Conservation (phyloP, 441 rosid genomes). For the Aquilaria agallochum region DNA sequence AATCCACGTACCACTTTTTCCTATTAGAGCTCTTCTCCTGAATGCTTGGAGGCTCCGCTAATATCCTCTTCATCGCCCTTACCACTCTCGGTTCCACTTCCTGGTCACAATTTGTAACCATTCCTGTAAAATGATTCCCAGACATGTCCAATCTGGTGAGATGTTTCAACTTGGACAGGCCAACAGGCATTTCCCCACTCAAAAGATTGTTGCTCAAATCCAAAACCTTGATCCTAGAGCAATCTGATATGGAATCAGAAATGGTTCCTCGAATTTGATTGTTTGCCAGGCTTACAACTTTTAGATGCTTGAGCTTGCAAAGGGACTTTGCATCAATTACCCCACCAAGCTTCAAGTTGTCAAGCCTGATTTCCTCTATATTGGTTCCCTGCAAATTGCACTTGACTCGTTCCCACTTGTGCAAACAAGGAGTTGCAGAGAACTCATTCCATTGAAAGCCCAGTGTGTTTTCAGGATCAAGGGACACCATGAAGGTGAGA, state of each 20-base stretch:
- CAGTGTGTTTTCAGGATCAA: conserved; percentile 33
- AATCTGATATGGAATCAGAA: conserved; percentile 29
- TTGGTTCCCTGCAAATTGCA: conserved; percentile 20
- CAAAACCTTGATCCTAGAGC: conserved; percentile 23
- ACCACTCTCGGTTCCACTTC: conserved; percentile 1
- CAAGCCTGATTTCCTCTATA: conserved; percentile 31
- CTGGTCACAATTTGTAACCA: neutral
- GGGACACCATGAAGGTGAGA: conserved; percentile 21
- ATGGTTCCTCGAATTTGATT: conserved; percentile 32
- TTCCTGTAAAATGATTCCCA: conserved; percentile 20
- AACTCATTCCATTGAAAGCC: conserved; percentile 8
- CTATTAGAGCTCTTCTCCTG: neutral
- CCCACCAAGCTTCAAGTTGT: conserved; percentile 32
- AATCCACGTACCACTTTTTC: too few species aligned
- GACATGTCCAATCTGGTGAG: conserved; percentile 32
- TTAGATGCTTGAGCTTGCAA: conserved; percentile 27
- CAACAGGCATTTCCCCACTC: conserved; percentile 25
- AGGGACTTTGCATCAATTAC: conserved; percentile 31
- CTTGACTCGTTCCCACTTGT: conserved; percentile 18
- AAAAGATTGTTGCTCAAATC: conserved; percentile 35
- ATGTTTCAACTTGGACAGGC: conserved; percentile 27
- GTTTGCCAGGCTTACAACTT: conserved; percentile 25
- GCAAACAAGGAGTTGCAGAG: conserved; percentile 21
- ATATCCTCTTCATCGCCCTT: neutral
- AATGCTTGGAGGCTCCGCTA: neutral